Conservation (phyloP, 768 basidiomycete genomes). For the Auricularia cornea region DNA sequence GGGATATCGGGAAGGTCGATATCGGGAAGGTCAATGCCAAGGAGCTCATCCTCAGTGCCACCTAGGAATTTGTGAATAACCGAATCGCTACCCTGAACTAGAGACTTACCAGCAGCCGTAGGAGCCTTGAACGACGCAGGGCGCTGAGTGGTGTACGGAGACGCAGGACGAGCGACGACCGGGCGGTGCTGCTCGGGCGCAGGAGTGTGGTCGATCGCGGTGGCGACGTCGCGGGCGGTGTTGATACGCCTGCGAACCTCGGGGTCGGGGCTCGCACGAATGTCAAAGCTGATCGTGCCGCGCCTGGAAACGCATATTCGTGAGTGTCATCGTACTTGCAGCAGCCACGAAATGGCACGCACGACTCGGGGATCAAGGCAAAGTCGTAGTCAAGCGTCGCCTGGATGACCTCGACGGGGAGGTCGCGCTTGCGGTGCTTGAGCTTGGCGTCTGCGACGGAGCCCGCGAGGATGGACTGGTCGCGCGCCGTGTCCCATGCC, state of each 20-base stretch:
- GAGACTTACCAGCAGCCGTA: too few relatives aligned
- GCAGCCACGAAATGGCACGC: neutral
- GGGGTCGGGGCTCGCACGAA: neutral
- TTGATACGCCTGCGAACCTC: neutral
- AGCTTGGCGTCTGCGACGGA: neutral
- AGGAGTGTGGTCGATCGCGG: neutral
- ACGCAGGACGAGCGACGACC: too few relatives aligned
- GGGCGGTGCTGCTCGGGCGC: too few relatives aligned
- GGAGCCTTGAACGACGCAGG: too few relatives aligned
- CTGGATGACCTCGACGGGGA: neutral
- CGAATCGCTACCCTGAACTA: too few relatives aligned
- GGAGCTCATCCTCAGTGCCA: too few relatives aligned
- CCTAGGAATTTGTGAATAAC: too few relatives aligned
- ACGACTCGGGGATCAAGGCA: neutral
- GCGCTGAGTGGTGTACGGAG: too few relatives aligned
- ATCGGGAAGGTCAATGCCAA: too few relatives aligned
- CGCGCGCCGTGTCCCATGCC: neutral
- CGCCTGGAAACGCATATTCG: neutral
- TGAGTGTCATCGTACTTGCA: neutral
- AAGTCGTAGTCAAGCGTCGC: neutral
- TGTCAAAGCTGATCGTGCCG: neutral
- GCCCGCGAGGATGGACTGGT: neutral
- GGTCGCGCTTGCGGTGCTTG: neutral
- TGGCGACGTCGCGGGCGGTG: neutral
- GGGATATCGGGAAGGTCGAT: too few relatives aligned